Conservation (phyloP, 169 alveolate species). For the Amoebophrya sp. region DNA sequence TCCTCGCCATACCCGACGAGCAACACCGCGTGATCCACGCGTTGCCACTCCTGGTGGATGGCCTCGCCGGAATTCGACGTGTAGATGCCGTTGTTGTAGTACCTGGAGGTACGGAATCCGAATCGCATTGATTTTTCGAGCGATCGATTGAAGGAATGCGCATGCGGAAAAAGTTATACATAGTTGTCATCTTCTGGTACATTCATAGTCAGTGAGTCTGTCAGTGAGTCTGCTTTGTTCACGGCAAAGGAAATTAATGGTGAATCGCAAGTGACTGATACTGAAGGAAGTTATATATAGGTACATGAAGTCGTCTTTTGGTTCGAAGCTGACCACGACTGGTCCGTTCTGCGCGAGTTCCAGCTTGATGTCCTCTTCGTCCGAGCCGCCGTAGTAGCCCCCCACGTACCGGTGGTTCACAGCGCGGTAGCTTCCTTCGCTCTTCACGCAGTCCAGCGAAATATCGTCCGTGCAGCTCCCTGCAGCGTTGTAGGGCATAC, state of each 20-base stretch:
- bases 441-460: background rate
- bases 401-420: conserved; percentile 32
- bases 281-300: too few relatives aligned
- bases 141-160: too few relatives aligned
- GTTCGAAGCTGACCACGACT: conserved; percentile 33
- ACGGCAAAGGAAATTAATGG: too few relatives aligned
- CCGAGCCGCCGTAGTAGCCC: conserved; percentile 36
- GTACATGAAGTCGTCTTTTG: conserved; percentile 38
- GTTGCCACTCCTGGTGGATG: conserved; percentile 36
- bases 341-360: conserved; percentile 41
- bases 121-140: too few relatives aligned
- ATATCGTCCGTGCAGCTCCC: background rate
- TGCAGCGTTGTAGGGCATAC: background rate
- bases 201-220: too few relatives aligned
- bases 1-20: conserved; percentile 43
- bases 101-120: too few relatives aligned
- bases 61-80: background rate
- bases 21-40: conserved; percentile 44
- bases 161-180: too few relatives aligned
- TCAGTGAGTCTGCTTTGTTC: too few relatives aligned
- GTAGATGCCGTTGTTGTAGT: background rate
- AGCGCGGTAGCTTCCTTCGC: background rate
- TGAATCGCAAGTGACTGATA: too few relatives aligned
- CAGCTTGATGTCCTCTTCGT: conserved; percentile 33
- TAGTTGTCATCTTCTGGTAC: too few relatives aligned